Evolutionary conservation across 169 alveolate species (phyloP), one percentile per base, ranked within the genome.

Genomic region (Cryptosporidium ubiquitum): DNA sequence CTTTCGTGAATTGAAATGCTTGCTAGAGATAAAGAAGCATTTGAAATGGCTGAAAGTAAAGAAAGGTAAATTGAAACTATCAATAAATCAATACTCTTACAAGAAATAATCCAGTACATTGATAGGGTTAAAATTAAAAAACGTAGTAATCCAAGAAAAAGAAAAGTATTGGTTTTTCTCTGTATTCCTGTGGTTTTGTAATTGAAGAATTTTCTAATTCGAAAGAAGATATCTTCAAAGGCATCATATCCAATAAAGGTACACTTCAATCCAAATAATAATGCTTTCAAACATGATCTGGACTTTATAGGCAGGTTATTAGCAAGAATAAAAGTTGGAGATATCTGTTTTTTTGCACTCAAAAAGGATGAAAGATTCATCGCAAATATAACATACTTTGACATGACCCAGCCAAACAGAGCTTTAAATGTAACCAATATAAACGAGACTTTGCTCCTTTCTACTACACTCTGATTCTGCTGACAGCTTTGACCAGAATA

Each of bases 201-300:
- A 1, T 49, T 66, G 10, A 58, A 18, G 26, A 61, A 18, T 18
- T 16, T 42, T 12, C 31, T 20, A 44, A 51, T 23, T 20, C 47
- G 35, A 31, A 42, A 79, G 44, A 40, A 61, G 6, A 79, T 61
- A 7, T 60, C 89, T 0, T 79, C 75, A 64, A 60, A 61, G 31
- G 89, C 73, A 31, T 79, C 73, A 44, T 79, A 29, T 20, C 89
- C 89, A 60, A 79, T 16, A n/a, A 61, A 42, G 35, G 89, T 79
- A 31, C 89, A 79, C 31, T 60, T 79, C 42, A 64, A 6, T n/a
- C 89, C 75, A 64, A 79, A 61, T 0, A 64, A 2, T 7, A 66
- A 12, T 14, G 75, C 40, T 40, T 39, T 58, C 12, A 73, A 16
- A 2, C n/a, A 37, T 9, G 70, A 51, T 26, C 40, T 73, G 0